Conservation (phyloP, 176 grass and related monocot genomes). For the Ensete glaucum region DNA sequence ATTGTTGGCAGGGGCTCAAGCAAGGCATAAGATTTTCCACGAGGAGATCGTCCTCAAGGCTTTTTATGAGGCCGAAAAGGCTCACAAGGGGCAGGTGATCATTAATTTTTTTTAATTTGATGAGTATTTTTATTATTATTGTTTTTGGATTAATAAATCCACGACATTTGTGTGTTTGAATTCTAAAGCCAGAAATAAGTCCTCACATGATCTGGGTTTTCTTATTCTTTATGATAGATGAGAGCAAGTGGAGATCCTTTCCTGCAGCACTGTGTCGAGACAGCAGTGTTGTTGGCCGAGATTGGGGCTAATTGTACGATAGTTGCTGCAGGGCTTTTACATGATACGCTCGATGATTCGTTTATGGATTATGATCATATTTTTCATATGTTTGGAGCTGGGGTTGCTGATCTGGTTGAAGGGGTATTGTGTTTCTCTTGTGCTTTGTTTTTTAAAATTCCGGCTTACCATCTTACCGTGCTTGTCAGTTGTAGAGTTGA, state of each 20-base stretch:
- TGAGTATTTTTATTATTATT: not conserved
- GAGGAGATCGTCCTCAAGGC: slow-evolving; percentile 79
- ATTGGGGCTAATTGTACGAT: slow-evolving; percentile 60
- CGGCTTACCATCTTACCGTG: not conserved
- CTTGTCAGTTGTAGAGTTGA: not conserved
- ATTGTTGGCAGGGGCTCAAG: slow-evolving; percentile 47
- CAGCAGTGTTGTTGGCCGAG: slow-evolving; percentile 61
- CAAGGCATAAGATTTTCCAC: slow-evolving; percentile 71
- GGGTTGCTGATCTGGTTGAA: slow-evolving; percentile 82
- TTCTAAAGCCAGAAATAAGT: slow-evolving; percentile 3
- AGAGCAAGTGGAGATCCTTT: slow-evolving; percentile 86
- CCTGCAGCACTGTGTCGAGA: slow-evolving; percentile 90
- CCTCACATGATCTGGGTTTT: not conserved
- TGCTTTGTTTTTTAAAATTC: not conserved
- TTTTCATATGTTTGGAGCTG: slow-evolving; percentile 68
- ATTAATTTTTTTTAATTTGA: not conserved
- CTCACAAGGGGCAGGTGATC: slow-evolving; percentile 69
- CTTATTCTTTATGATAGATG: slow-evolving; percentile 29
- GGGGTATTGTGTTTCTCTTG: slow-evolving; percentile 47
- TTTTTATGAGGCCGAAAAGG: slow-evolving; percentile 63
- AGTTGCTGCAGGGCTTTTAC: slow-evolving; percentile 79
- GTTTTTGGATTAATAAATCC: not conserved
- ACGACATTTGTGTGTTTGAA: not conserved
- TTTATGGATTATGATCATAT: slow-evolving; percentile 83
- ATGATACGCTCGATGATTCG: slow-evolving; percentile 89